phyloP scores from a whole-genome alignment of 164 flowering plant species.

The Dillenia turbinata region DNA sequence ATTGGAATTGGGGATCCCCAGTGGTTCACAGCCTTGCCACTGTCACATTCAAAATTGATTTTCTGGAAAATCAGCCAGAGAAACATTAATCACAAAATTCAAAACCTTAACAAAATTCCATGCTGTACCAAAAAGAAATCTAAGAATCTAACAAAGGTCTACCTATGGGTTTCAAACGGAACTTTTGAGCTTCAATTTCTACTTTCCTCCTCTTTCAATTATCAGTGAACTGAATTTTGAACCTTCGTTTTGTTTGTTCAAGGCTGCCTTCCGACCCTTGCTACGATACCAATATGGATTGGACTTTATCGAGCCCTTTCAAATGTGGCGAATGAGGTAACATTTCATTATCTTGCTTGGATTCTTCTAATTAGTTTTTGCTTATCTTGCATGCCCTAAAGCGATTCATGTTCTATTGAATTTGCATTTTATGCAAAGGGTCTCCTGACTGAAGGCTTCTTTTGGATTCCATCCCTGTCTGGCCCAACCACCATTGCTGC shows the following conservation, averaged over 20 bases:
- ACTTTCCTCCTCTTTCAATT: no score
- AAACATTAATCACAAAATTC: no score
- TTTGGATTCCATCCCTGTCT: constrained; percentile 98
- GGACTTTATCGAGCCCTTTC: constrained; percentile 96
- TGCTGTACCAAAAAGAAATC: no score
- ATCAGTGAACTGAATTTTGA: not conserved
- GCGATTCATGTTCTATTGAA: not conserved
- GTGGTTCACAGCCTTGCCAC: no score
- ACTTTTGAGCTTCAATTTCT: no score
- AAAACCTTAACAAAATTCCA: no score
- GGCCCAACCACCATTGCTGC: constrained; percentile 96
- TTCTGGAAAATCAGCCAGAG: no score
- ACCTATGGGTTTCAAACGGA: no score
- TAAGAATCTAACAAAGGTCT: no score
- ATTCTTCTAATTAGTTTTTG: not conserved
- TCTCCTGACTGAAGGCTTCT: constrained; percentile 93
- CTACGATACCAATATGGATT: constrained; percentile 97
- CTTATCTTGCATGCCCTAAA: not conserved
- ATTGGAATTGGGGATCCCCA: no score
- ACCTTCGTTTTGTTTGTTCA: constrained; percentile 7
- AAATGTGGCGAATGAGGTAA: constrained; percentile 95
- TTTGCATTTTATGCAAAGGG: constrained; percentile 48
- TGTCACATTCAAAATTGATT: no score
- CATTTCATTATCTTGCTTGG: not conserved
- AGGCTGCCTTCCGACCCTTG: constrained; percentile 98